These are phyloP conservation scores for Pythium aquatile DNA, from an alignment of 352 stramenopile genomes.

Conservation along the genomic window DNA sequence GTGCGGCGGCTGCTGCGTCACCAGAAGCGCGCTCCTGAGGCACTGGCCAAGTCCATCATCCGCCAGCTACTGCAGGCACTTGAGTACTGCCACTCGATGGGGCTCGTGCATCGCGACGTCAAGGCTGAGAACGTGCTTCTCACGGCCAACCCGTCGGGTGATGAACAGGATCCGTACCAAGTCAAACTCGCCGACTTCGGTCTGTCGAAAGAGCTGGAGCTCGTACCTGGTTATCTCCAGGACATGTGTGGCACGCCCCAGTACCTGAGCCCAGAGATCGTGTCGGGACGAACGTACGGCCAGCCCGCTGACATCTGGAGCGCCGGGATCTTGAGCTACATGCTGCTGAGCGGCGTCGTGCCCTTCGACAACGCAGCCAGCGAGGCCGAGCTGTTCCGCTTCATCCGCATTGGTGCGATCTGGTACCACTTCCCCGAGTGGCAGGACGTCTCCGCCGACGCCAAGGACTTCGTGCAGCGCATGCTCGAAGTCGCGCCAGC, in stretches of 20 bases:
- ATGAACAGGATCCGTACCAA: conserved; percentile 52
- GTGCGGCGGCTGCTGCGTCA: conserved; percentile 75
- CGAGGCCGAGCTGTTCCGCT: conserved; percentile 57
- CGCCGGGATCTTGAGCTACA: conserved; percentile 95
- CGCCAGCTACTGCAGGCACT: conserved; percentile 75
- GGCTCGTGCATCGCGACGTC: conserved; percentile 89
- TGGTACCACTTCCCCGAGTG: conserved; percentile 91
- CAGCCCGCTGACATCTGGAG: conserved; percentile 94
- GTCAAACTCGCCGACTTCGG: conserved; percentile 93
- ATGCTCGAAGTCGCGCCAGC: conserved; percentile 87
- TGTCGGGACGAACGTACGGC: conserved; percentile 89
- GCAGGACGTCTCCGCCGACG: conserved; percentile 68
- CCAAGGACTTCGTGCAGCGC: conserved; percentile 84
- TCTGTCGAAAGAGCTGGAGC: conserved; percentile 87
- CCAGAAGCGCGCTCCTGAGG: conserved; percentile 60
- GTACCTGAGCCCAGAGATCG: conserved; percentile 96
- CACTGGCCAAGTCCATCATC: conserved; percentile 65
- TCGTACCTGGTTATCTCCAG: conserved; percentile 82
- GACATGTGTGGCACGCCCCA: conserved; percentile 95
- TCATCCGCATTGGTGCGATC: conserved; percentile 89
- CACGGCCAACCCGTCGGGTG: not conserved
- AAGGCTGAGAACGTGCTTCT: conserved; percentile 89
- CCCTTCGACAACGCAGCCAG: conserved; percentile 58
- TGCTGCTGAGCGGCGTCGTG: conserved; percentile 64
- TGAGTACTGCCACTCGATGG: conserved; percentile 82